phyloP scores from a whole-genome alignment of 169 alveolate species.

The Plasmodium relictum region DNA sequence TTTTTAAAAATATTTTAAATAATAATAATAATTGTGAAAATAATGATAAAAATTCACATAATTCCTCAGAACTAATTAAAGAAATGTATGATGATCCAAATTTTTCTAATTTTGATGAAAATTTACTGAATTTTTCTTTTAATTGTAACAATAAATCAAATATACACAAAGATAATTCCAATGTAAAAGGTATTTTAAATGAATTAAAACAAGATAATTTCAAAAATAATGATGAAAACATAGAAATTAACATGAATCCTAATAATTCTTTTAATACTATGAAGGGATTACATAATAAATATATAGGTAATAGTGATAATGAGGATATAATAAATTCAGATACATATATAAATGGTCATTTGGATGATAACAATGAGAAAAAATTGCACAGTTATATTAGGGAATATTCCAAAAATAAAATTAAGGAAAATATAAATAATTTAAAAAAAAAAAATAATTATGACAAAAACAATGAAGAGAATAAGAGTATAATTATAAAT shows the following conservation, averaged over 20 bases:
- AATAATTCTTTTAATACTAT: neutral
- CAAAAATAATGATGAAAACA: conserved; percentile 2
- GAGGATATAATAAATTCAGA: neutral
- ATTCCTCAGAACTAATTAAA: neutral
- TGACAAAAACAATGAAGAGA: too few species aligned
- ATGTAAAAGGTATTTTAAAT: neutral
- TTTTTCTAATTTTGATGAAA: too few species aligned
- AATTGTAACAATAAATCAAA: too few species aligned
- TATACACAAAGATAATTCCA: neutral
- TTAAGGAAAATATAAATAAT: too few species aligned
- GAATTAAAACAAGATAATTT: neutral
- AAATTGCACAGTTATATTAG: too few species aligned
- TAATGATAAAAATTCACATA: neutral
- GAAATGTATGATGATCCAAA: neutral
- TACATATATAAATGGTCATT: too few species aligned
- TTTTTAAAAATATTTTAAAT: neutral
- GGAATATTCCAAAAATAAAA: too few species aligned
- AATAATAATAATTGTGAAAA: neutral
- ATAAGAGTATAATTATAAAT: too few species aligned
- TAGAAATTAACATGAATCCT: neutral
- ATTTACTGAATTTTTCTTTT: too few species aligned
- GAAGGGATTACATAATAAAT: neutral
- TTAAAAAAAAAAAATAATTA: too few species aligned
- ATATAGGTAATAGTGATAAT: neutral
- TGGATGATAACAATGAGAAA: too few species aligned